These are phyloP conservation scores for Corchorus olitorius DNA, from an alignment of 345 rosid genomes.

Conservation along the genomic window DNA sequence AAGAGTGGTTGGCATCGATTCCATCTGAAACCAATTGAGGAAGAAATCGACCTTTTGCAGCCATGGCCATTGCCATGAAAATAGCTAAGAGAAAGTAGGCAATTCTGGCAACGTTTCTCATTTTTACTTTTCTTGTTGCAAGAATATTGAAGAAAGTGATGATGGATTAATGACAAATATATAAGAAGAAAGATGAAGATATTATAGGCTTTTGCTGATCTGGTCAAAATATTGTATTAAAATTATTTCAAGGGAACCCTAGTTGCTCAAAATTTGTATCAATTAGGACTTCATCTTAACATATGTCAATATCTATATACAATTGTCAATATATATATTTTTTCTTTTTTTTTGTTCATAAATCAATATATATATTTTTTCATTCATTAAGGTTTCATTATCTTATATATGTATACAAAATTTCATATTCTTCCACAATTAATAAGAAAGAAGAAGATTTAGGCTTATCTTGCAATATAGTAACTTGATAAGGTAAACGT, in stretches of 20 bases:
- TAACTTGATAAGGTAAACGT: too few species aligned
- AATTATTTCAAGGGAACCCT: neutral
- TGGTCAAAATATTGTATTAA: neutral
- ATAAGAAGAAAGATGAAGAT: neutral
- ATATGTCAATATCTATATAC: neutral
- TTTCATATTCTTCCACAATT: too few species aligned
- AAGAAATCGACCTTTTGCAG: neutral
- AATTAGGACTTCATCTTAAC: neutral
- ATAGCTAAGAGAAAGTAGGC: neutral
- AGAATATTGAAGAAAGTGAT: neutral
- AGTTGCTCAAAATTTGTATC: neutral
- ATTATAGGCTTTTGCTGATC: neutral
- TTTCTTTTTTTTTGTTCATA: too few species aligned
- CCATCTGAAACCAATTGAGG: conserved; percentile 4
- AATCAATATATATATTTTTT: neutral
- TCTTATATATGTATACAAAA: too few species aligned
- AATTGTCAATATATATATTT: neutral
- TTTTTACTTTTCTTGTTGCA: neutral
- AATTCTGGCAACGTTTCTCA: neutral
- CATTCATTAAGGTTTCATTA: too few species aligned
- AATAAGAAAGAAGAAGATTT: too few species aligned
- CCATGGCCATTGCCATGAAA: neutral
- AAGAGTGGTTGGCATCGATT: neutral
- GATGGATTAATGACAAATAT: neutral
- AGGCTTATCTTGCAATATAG: too few species aligned